Evolutionary conservation across 805 yeast genomes (phyloP).

Genomic region (Vanderwaltozyma tropicalis): DNA sequence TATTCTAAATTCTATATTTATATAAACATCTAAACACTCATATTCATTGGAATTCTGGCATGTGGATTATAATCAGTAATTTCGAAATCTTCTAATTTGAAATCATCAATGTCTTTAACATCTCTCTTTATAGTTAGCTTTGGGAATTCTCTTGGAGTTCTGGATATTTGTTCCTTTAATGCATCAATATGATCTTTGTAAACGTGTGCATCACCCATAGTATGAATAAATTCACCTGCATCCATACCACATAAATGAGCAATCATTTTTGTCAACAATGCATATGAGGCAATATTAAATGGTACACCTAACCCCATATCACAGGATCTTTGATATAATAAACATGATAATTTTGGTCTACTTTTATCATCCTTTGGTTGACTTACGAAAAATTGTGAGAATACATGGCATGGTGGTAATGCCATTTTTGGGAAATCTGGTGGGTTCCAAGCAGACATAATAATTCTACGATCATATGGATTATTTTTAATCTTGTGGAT

Average conservation of each 20-base stretch:
- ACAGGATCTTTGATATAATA: conserved; percentile 92
- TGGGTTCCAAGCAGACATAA: conserved; percentile 97
- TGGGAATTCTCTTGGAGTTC: conserved; percentile 77
- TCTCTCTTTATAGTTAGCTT: conserved; percentile 58
- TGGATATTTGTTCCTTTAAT: conserved; percentile 61
- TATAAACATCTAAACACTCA: conserved; percentile 88
- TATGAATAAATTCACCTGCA: conserved; percentile 90
- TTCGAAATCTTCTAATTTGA: conserved; percentile 79
- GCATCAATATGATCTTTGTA: conserved; percentile 92
- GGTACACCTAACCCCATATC: conserved; percentile 99
- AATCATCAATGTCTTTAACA: conserved; percentile 71
- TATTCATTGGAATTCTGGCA: conserved; percentile 81
- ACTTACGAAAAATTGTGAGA: conserved; percentile 88
- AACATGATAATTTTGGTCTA: conserved; percentile 70
- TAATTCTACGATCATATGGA: conserved; percentile 91
- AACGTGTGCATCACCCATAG: conserved; percentile 95
- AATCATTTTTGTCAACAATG: conserved; percentile 84
- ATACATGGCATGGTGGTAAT: conserved; percentile 95
- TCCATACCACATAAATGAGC: conserved; percentile 94
- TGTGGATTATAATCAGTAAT: conserved; percentile 73
- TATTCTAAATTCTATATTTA: too few species aligned
- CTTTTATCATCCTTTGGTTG: conserved; percentile 44
- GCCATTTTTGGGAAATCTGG: conserved; percentile 93
- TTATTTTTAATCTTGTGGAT: conserved; percentile 71
- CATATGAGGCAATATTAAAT: conserved; percentile 93